Evolutionary conservation across 768 basidiomycete species (phyloP).

Genomic region (Suillus subluteus): DNA sequence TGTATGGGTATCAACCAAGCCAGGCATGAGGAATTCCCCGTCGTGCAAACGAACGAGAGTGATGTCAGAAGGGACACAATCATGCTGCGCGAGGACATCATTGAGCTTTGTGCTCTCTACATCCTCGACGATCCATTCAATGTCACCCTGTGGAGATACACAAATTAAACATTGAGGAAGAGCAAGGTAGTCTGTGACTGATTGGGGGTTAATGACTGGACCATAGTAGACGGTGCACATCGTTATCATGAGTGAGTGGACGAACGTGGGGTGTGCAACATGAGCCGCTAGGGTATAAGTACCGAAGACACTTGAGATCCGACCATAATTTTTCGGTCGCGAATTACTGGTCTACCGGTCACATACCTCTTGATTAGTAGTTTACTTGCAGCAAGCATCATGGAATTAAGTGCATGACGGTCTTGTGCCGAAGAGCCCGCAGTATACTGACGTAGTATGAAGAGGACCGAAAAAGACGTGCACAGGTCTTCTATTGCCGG

Average conservation of each 20-base stretch:
- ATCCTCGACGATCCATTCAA: conserved; percentile 73
- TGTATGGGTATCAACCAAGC: conserved; percentile 91
- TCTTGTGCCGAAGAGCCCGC: background rate
- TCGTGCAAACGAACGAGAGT: conserved; percentile 44
- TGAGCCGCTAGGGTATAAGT: background rate
- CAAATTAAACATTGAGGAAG: conserved; percentile 58
- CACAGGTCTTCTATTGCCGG: background rate
- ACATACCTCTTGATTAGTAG: too few relatives aligned
- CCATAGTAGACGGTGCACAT: conserved; percentile 55
- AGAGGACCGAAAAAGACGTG: background rate
- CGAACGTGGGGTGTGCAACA: background rate
- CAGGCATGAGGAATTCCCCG: conserved; percentile 81
- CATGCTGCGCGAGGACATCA: conserved; percentile 55
- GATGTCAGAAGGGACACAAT: conserved; percentile 38
- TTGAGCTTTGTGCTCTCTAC: conserved; percentile 51
- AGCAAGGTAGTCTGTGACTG: conserved; percentile 45
- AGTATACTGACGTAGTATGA: background rate
- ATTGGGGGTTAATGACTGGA: conserved; percentile 57
- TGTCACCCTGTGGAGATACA: conserved; percentile 54
- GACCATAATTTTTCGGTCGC: conserved; percentile 2
- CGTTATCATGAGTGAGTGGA: background rate
- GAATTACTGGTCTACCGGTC: conserved; percentile 1
- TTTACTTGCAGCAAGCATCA: too few relatives aligned
- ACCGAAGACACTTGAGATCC: background rate
- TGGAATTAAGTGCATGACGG: background rate